Evolutionary conservation across 140 eudicot genomes (phyloP).

Genomic region (Eryngium alpinum): DNA sequence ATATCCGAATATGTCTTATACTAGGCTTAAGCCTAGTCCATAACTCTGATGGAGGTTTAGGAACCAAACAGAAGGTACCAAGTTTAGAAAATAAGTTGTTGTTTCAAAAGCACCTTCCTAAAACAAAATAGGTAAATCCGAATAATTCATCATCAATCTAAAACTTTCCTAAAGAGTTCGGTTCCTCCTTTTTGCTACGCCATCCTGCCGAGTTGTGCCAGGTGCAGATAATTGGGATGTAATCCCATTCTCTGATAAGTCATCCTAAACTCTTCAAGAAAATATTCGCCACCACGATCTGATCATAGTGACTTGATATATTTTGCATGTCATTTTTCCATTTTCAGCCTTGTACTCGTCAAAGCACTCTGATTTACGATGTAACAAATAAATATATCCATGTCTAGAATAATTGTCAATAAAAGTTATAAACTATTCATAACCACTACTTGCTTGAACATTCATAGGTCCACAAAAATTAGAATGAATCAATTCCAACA

Average conservation of each 20-base stretch:
- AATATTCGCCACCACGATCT: background rate
- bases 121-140: background rate
- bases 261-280: background rate
- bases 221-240: background rate
- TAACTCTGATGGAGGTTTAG: background rate
- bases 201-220: background rate
- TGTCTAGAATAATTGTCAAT: background rate
- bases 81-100: background rate
- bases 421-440: too few relatives aligned
- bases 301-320: background rate
- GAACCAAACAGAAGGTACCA: background rate
- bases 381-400: background rate
- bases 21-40: slow-evolving; percentile 2
- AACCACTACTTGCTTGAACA: background rate
- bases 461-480: background rate
- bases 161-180: background rate
- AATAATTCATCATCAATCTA: background rate
- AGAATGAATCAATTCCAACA: background rate
- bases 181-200: background rate
- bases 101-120: background rate
- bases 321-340: background rate
- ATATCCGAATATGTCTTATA: background rate
- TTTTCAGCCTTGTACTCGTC: background rate
- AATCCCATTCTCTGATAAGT: background rate
- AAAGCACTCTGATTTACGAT: background rate